phyloP scores from a whole-genome alignment of 129 eudicot species.

The Logfia minima region DNA sequence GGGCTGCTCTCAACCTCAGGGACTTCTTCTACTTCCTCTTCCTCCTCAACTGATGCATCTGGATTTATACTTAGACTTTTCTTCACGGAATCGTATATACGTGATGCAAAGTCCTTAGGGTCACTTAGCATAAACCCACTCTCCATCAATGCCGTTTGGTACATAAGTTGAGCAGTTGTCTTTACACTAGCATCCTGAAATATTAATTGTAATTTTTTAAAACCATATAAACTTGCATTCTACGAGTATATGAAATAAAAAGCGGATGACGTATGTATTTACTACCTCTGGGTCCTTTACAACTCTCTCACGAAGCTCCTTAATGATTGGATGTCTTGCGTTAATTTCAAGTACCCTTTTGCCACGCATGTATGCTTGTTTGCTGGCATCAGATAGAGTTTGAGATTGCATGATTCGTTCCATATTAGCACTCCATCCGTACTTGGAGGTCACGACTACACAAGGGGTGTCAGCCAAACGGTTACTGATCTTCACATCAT shows the following conservation, averaged over 20 bases:
- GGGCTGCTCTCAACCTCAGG: constrained; percentile 42
- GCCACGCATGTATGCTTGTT: constrained; percentile 93
- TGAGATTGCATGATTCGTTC: constrained; percentile 97
- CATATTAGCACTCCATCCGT: constrained; percentile 97
- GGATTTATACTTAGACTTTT: constrained; percentile 60
- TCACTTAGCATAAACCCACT: constrained; percentile 66
- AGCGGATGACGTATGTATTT: background rate
- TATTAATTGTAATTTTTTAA: background rate
- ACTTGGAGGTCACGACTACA: constrained; percentile 90
- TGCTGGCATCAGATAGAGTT: constrained; percentile 77
- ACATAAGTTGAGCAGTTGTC: constrained; percentile 78
- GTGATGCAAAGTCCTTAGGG: constrained; percentile 82
- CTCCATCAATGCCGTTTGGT: constrained; percentile 89
- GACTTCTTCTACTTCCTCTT: constrained; percentile 66
- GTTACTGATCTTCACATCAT: constrained; percentile 93
- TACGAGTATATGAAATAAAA: background rate
- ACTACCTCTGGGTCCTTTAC: constrained; percentile 81
- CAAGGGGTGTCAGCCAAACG: constrained; percentile 96
- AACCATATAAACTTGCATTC: background rate
- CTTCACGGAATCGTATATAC: constrained; percentile 70
- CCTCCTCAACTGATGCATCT: constrained; percentile 76
- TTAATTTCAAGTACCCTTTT: constrained; percentile 97
- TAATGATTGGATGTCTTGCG: constrained; percentile 91
- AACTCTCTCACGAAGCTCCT: constrained; percentile 85
- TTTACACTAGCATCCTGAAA: constrained; percentile 60